A percentile compares a stretch with the other conserved stretches of the same genome.
phyloP scores from a whole-genome alignment of 2,329 filamentous ascomycete genomes.

The Trichoderma koningii region DNA sequence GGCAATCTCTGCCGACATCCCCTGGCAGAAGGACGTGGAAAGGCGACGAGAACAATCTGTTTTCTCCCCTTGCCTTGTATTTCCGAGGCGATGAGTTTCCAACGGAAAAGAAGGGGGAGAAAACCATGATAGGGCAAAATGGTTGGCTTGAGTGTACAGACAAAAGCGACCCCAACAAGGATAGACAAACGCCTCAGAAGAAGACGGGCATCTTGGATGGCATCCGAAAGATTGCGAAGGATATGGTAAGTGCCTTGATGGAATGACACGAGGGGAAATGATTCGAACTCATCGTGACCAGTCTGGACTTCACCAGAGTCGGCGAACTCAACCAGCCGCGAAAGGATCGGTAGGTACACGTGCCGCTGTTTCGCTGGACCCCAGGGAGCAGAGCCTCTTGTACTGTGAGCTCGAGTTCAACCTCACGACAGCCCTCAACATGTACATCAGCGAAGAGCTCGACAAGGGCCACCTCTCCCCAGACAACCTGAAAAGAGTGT shows the following conservation, averaged over 20 bases:
- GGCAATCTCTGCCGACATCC: background rate
- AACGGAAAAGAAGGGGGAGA: conserved; percentile 46
- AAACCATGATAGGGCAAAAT: conserved; percentile 56
- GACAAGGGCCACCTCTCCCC: conserved; percentile 57
- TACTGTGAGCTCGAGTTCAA: conserved; percentile 62
- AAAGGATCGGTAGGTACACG: conserved; percentile 38
- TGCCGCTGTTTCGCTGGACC: conserved; percentile 53
- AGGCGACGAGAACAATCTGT: conserved; percentile 35
- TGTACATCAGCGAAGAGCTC: conserved; percentile 56
- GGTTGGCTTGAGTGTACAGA: conserved; percentile 58
- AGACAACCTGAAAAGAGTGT: conserved; percentile 53
- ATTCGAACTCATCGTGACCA: conserved; percentile 30
- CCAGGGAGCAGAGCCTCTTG: conserved; percentile 59
- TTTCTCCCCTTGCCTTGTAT: conserved; percentile 49
- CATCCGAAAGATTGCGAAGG: conserved; percentile 56
- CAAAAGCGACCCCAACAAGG: conserved; percentile 29
- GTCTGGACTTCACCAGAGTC: conserved; percentile 43
- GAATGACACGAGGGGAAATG: background rate
- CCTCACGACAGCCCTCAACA: conserved; percentile 53
- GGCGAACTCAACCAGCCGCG: conserved; percentile 38
- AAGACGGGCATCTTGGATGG: conserved; percentile 48
- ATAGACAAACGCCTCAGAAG: conserved; percentile 40
- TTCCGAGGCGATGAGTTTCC: conserved; percentile 46
- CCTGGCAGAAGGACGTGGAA: background rate
- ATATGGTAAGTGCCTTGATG: conserved; percentile 47